phyloP scores from a whole-genome alignment of 805 yeast genomes.

The Yarrowia bubula region DNA sequence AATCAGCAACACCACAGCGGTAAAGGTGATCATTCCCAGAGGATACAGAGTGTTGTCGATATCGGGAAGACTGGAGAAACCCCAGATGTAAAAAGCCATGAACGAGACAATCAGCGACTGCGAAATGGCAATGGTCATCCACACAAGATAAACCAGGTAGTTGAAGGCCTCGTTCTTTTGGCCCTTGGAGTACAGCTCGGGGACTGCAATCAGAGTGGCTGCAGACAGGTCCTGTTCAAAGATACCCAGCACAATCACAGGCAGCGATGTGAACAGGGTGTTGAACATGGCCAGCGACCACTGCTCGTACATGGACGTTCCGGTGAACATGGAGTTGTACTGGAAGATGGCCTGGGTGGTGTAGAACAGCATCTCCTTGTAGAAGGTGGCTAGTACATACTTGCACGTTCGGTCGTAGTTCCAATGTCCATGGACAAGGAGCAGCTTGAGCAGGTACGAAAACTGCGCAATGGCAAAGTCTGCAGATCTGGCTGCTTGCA shows the following conservation, averaged over 20 bases:
- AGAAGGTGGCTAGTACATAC: conserved; percentile 89
- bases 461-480: conserved; percentile 96
- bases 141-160: conserved; percentile 61
- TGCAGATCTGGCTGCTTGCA: conserved; percentile 93
- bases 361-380: conserved; percentile 88
- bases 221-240: conserved; percentile 89
- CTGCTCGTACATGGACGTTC: conserved; percentile 88
- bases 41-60: conserved; percentile 79
- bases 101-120: conserved; percentile 74
- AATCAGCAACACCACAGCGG: conserved; percentile 69
- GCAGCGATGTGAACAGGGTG: conserved; percentile 88
- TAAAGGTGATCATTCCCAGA: conserved; percentile 70
- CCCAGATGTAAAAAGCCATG: conserved; percentile 66
- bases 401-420: conserved; percentile 89
- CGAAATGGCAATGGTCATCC: conserved; percentile 75
- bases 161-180: conserved; percentile 73
- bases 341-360: conserved; percentile 86
- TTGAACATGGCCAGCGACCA: conserved; percentile 98
- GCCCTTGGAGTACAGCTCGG: conserved; percentile 82
- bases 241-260: conserved; percentile 92
- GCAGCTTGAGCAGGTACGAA: conserved; percentile 72
- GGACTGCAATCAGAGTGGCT: conserved; percentile 83
- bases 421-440: conserved; percentile 93
- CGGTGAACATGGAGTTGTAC: conserved; percentile 82
- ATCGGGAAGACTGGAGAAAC: conserved; percentile 51